Evolutionary conservation across 441 rosid genomes (phyloP).

Genomic region (Hypseocharis bilobata): DNA sequence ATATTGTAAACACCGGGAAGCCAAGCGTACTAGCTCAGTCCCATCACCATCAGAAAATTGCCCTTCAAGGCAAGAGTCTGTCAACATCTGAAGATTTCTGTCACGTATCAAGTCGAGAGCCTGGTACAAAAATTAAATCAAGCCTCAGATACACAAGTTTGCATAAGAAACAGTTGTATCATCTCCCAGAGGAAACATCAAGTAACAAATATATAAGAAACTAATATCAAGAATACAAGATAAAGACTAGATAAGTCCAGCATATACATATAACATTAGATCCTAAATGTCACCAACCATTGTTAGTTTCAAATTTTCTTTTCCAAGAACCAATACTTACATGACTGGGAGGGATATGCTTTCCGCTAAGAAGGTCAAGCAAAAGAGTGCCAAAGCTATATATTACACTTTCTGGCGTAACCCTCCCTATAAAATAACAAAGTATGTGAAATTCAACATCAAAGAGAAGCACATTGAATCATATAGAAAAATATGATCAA

Average conservation of each 20-base stretch:
- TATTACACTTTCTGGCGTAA: slow-evolving; percentile 84
- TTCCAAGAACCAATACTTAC: slow-evolving; percentile 37
- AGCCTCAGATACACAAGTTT: slow-evolving; percentile 8
- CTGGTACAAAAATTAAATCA: slow-evolving; percentile 30
- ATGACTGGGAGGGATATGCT: slow-evolving; percentile 86
- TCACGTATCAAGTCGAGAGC: slow-evolving; percentile 87
- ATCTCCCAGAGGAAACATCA: not conserved
- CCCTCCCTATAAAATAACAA: slow-evolving; percentile 44
- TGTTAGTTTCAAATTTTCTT: not conserved
- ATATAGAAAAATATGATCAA: not conserved
- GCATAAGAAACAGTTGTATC: not conserved
- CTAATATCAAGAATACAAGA: not conserved
- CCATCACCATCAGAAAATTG: slow-evolving; percentile 71
- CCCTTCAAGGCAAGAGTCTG: slow-evolving; percentile 88
- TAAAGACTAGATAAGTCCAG: not conserved
- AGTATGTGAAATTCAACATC: not conserved
- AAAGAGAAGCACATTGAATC: not conserved
- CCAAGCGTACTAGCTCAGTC: slow-evolving; percentile 77
- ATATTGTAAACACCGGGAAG: slow-evolving; percentile 78
- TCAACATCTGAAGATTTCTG: slow-evolving; percentile 69
- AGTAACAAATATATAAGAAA: not conserved
- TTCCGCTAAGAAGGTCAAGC: slow-evolving; percentile 92
- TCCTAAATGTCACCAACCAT: not conserved
- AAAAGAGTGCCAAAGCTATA: slow-evolving; percentile 88
- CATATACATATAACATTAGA: not conserved